phyloP scores from a whole-genome alignment of 192 early-diverging fungal genomes.

The Entomortierella chlamydospora region DNA sequence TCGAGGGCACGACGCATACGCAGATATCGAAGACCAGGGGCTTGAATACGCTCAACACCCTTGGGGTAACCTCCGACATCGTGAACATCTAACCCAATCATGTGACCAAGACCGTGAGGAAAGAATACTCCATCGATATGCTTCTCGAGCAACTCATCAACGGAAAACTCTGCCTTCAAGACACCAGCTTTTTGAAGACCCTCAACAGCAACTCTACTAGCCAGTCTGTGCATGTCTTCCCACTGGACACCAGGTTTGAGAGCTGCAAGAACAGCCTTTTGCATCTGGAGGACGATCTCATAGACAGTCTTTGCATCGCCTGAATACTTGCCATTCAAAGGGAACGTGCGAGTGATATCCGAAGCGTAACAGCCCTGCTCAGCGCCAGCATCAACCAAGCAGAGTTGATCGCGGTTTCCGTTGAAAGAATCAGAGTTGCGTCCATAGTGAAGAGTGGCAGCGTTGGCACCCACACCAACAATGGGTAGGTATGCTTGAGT shows the following conservation, averaged over 20 bases:
- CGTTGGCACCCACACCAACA: slow-evolving; percentile 80
- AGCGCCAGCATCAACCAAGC: slow-evolving; percentile 90
- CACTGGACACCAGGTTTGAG: slow-evolving; percentile 85
- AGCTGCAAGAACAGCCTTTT: slow-evolving; percentile 77
- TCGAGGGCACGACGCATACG: slow-evolving; percentile 76
- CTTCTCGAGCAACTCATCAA: slow-evolving; percentile 69
- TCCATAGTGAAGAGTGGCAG: slow-evolving; percentile 88
- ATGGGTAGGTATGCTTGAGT: slow-evolving; percentile 91
- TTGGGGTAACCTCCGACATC: slow-evolving; percentile 90
- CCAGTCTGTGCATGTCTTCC: slow-evolving; percentile 90
- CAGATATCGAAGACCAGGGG: slow-evolving; percentile 77
- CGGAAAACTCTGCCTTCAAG: slow-evolving; percentile 69
- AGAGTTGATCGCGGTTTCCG: slow-evolving; percentile 50
- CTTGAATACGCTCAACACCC: slow-evolving; percentile 76
- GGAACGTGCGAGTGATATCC: slow-evolving; percentile 93
- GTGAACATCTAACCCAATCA: slow-evolving; percentile 93
- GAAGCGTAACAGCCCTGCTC: slow-evolving; percentile 86
- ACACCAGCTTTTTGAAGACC: slow-evolving; percentile 81
- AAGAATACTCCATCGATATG: slow-evolving; percentile 85
- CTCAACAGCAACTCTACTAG: slow-evolving; percentile 69
- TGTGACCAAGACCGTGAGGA: slow-evolving; percentile 92
- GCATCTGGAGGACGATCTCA: slow-evolving; percentile 84
- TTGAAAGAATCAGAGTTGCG: slow-evolving; percentile 71
- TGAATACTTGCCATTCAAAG: slow-evolving; percentile 79
- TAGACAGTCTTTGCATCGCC: slow-evolving; percentile 83